Percentiles rank a stretch among this genome's conserved stretches.
phyloP scores from a whole-genome alignment of 2,329 filamentous ascomycete genomes.

The Alternaria triticimaculans region DNA sequence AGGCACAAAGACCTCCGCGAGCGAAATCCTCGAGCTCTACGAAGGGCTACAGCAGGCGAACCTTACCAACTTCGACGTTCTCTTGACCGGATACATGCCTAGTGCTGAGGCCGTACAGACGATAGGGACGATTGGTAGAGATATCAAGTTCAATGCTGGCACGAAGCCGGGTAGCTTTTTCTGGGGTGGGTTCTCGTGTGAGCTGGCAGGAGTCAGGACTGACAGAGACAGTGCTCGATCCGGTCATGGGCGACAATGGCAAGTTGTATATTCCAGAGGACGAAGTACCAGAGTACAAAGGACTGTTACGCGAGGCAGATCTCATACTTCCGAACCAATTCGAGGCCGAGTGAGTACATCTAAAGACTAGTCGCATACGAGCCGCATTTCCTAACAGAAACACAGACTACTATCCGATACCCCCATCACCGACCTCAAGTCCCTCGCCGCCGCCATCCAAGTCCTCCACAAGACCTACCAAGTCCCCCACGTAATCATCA shows the following conservation, averaged over 20 bases:
- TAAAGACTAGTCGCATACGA: not conserved
- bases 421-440: slow-evolving; percentile 76
- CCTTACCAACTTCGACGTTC: slow-evolving; percentile 88
- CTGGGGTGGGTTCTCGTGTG: slow-evolving; percentile 66
- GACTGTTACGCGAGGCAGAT: slow-evolving; percentile 79
- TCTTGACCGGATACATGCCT: slow-evolving; percentile 94
- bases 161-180: slow-evolving; percentile 80
- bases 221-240: slow-evolving; percentile 73
- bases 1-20: slow-evolving; percentile 79
- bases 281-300: slow-evolving; percentile 89
- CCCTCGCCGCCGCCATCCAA: slow-evolving; percentile 75
- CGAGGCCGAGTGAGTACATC: slow-evolving; percentile 78
- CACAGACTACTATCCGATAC: slow-evolving; percentile 81
- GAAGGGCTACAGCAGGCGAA: slow-evolving; percentile 81
- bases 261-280: slow-evolving; percentile 89
- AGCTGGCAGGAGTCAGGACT: slow-evolving; percentile 5
- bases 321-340: slow-evolving; percentile 96
- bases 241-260: slow-evolving; percentile 97
- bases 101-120: slow-evolving; percentile 83
- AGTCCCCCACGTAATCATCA: slow-evolving; percentile 90
- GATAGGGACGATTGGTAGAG: slow-evolving; percentile 82
- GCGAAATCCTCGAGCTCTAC: slow-evolving; percentile 85
- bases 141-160: slow-evolving; percentile 72
- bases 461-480: slow-evolving; percentile 76
- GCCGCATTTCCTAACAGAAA: not conserved